A percentile compares a stretch with the other conserved stretches of the same genome.
phyloP scores from a whole-genome alignment of 768 basidiomycete genomes.

The Stropharia rugosoannulata region DNA sequence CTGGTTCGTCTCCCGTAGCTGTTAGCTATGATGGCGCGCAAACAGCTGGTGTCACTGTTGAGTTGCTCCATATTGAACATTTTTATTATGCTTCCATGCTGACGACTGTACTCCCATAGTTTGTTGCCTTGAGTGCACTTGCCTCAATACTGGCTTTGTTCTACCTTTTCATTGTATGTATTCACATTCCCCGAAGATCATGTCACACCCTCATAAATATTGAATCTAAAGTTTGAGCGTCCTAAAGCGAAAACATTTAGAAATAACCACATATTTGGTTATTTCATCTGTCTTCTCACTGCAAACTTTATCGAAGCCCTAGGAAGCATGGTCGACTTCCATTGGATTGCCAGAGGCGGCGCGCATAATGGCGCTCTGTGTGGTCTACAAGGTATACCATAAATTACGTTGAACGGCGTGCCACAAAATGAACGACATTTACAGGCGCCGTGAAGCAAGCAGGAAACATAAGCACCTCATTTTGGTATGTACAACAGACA shows the following conservation, averaged over 20 bases:
- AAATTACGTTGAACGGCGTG: too few species aligned
- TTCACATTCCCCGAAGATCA: neutral
- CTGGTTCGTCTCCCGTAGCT: neutral
- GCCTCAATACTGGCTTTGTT: conserved; percentile 14
- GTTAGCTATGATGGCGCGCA: conserved; percentile 7
- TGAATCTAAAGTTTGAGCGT: conserved; percentile 7
- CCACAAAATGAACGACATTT: neutral
- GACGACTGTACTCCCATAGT: neutral
- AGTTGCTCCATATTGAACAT: neutral
- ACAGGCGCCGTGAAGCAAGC: conserved; percentile 16
- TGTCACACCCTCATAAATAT: neutral
- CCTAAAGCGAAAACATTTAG: conserved; percentile 18
- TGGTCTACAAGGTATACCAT: conserved; percentile 23
- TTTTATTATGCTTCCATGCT: neutral
- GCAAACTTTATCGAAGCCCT: conserved; percentile 27
- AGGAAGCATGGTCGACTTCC: conserved; percentile 24
- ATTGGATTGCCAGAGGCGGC: conserved; percentile 24
- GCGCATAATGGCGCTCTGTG: conserved; percentile 20
- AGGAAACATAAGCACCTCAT: conserved; percentile 41
- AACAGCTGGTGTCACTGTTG: conserved; percentile 16
- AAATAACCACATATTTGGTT: conserved; percentile 25
- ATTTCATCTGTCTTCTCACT: conserved; percentile 24
- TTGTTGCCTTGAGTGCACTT: conserved; percentile 14
- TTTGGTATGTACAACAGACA: conserved; percentile 22
- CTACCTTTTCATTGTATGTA: conserved; percentile 13